Evolutionary conservation across 2,329 filamentous ascomycete genomes (phyloP), one percentile per base, ranked within the genome.

Genomic region (Fusarium sp.): DNA sequence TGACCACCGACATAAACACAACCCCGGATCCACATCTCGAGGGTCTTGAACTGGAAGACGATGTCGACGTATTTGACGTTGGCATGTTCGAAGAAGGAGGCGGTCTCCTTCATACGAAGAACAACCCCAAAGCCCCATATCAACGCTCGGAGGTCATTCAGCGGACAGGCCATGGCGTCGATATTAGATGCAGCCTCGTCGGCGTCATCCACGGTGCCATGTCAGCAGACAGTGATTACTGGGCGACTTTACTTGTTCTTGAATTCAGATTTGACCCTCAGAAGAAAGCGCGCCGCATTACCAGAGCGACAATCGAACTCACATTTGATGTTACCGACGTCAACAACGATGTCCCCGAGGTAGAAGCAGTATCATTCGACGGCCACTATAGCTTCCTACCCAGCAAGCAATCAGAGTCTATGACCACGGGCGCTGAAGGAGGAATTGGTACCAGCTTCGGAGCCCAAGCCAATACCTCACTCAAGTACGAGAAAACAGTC

Each of bases 101-200:
- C 4, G 60, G 49, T 28, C 55, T 48, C 5, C 70, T 70, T 20
- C 64, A 48, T 20, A 48, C 54, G 14, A 53, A 56, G 20, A 68
- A 66, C 28, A n/a, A 52, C 39, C 44, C 67, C 4, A 9, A 19
- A 17, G 39, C 57, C 7, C 67, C 50, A 5, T 66, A 66, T n/a
- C 67, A 70, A 32, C 49, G 62, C 5, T 41, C 54, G 10, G 57
- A 64, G 5, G 40, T 63, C 19, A 65, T 60, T 4, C 41, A 56
- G n/a, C n/a, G 51, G 20, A 44, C 30, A 11, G 43, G 56, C 9
- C 32, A 35, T 17, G 56, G 41, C 10, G 22, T 69, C 1, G 56
- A 69, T 1, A 59, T 69, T 30, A 51, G 51, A 6, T 69, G 66
- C 41, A 51, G 37, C 0, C 39, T 65, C 0, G 46, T 62, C 30